phyloP scores from a whole-genome alignment of 2,329 filamentous ascomycete genomes.

The Pyricularia pennisetigena region DNA sequence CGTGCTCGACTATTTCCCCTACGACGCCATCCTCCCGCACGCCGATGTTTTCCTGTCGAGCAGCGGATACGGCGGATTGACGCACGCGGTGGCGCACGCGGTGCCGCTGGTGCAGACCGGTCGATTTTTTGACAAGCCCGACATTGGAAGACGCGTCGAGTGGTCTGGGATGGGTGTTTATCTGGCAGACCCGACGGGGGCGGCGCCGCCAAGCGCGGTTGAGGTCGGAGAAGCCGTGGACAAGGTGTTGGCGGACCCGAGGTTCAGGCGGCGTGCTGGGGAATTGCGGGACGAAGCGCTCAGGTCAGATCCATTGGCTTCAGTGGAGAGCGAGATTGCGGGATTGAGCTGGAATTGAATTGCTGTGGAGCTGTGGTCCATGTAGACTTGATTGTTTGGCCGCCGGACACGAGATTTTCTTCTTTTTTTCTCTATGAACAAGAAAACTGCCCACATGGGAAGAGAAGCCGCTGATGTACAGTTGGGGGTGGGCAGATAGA shows the following conservation, averaged over 20 bases:
- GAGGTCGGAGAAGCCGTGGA: slow-evolving; percentile 20
- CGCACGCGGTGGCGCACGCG: slow-evolving; percentile 31
- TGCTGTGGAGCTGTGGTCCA: too few species aligned
- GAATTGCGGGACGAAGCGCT: background rate
- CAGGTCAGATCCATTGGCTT: background rate
- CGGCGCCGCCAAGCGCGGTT: slow-evolving; percentile 4
- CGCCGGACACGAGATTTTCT: background rate
- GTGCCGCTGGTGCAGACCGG: slow-evolving; percentile 37
- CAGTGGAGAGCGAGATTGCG: background rate
- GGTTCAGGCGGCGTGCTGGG: background rate
- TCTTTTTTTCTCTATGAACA: too few species aligned
- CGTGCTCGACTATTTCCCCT: slow-evolving; percentile 36
- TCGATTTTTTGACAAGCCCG: slow-evolving; percentile 28
- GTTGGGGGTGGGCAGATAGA: background rate
- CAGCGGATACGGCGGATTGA: slow-evolving; percentile 36
- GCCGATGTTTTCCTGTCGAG: slow-evolving; percentile 36
- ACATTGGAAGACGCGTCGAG: slow-evolving; percentile 29
- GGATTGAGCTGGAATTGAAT: background rate
- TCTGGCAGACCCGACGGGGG: slow-evolving; percentile 21
- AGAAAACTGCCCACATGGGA: background rate
- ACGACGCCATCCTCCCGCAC: slow-evolving; percentile 33
- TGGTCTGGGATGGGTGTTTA: slow-evolving; percentile 34
- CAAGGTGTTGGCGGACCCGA: slow-evolving; percentile 17
- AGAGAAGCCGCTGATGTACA: background rate
- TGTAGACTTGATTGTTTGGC: too few species aligned